These are phyloP conservation scores for Mucor indicus DNA, from an alignment of 371 early-diverging fungal genomes.

Conservation along the genomic window DNA sequence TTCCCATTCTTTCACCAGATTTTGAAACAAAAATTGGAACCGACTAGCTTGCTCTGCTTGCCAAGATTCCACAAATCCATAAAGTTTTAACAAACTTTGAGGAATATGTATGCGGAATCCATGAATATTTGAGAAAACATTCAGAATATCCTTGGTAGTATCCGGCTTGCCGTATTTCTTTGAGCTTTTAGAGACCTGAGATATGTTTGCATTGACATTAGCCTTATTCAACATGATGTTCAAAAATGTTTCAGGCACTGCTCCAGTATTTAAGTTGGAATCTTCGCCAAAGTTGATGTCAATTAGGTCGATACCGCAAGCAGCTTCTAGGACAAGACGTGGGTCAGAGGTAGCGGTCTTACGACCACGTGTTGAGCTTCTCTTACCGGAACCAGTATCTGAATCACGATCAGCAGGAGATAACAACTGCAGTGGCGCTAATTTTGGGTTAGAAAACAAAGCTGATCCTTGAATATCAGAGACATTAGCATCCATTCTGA, in stretches of 20 bases:
- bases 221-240: conserved; percentile 33
- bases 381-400: conserved; percentile 44
- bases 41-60: conserved; percentile 71
- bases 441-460: conserved; percentile 45
- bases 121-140: conserved; percentile 57
- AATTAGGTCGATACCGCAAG: conserved; percentile 39
- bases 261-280: background rate
- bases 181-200: conserved; percentile 23
- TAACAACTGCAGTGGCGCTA: conserved; percentile 26
- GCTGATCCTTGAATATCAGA: conserved; percentile 39
- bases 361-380: conserved; percentile 36
- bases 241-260: conserved; percentile 18
- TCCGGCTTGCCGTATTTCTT: conserved; percentile 22
- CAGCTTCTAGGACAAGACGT: conserved; percentile 39
- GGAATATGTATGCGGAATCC: conserved; percentile 62
- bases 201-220: conserved; percentile 41
- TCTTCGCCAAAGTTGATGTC: conserved; percentile 37
- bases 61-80: conserved; percentile 80
- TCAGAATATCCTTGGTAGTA: conserved; percentile 40
- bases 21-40: conserved; percentile 74
- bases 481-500: conserved; percentile 34
- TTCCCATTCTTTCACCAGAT: conserved; percentile 70
- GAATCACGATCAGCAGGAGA: conserved; percentile 34
- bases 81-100: conserved; percentile 72
- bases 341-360: conserved; percentile 18